Percentiles rank a stretch among this genome's conserved stretches.
phyloP scores from a whole-genome alignment of 495 filamentous ascomycete genomes.

The Immersiella caudata region DNA sequence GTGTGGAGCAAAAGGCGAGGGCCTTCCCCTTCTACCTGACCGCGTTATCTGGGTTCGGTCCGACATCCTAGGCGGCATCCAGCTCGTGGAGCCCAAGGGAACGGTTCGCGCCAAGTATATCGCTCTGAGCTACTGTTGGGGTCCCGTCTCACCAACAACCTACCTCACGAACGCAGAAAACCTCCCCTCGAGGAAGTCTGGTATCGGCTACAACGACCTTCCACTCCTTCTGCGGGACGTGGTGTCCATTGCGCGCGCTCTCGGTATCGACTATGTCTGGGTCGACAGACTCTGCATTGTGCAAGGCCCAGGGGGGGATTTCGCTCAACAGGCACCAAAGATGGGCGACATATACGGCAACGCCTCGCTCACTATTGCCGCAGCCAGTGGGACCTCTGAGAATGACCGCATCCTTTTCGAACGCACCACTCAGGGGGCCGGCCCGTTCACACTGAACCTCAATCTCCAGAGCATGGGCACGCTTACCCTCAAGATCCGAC shows the following conservation, averaged over 20 bases:
- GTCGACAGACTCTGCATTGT: constrained; percentile 1
- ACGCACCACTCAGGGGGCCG: background rate
- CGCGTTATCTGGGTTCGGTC: constrained; percentile 14
- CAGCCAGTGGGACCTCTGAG: no score
- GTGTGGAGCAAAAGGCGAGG: background rate
- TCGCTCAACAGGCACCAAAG: background rate
- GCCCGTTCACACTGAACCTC: constrained; percentile 1
- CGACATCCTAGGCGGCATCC: constrained; percentile 11
- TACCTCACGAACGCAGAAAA: constrained; percentile 16
- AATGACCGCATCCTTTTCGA: no score
- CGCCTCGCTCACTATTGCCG: background rate
- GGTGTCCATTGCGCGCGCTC: background rate
- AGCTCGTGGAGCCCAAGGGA: constrained; percentile 13
- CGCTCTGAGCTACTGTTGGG: constrained; percentile 27
- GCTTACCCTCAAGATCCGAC: constrained; percentile 9
- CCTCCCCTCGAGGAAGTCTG: background rate
- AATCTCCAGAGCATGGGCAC: constrained; percentile 1
- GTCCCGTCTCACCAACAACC: constrained; percentile 8
- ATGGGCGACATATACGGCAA: background rate
- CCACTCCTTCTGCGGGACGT: no score
- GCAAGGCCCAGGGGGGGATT: background rate
- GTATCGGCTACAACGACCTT: no score
- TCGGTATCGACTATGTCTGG: background rate
- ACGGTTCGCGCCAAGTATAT: constrained; percentile 17
- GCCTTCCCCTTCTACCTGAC: constrained; percentile 12